Conservation (phyloP, 176 grass and related monocot genomes). For the Hyparrhenia diplandra region DNA sequence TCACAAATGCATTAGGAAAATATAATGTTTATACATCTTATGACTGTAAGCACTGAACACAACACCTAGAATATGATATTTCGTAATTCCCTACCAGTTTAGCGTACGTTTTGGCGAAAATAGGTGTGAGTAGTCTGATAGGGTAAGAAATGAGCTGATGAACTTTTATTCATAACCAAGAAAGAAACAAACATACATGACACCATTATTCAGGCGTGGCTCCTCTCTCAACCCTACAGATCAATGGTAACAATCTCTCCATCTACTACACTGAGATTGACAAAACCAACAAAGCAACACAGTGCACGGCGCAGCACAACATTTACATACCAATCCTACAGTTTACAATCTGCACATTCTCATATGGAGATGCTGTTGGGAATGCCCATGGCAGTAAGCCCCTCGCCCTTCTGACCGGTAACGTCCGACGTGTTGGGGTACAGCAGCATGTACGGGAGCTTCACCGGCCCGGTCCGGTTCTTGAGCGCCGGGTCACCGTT, state of each 20-base stretch:
- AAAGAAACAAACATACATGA: neutral
- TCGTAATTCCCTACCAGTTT: no score
- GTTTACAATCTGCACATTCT: neutral
- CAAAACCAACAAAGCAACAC: neutral
- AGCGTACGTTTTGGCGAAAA: no score
- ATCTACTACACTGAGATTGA: neutral
- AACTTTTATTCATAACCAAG: neutral
- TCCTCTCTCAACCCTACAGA: neutral
- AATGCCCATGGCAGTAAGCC: conserved; percentile 60
- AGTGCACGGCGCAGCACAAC: no score
- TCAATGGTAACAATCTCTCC: neutral
- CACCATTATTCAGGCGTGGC: neutral
- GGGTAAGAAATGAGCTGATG: neutral
- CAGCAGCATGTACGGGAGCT: conserved; percentile 67
- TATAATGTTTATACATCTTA: no score
- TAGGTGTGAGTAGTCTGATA: neutral
- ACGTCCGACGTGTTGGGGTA: conserved; percentile 71
- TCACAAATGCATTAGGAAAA: no score
- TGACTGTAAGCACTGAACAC: no score
- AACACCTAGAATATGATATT: no score
- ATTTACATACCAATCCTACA: neutral
- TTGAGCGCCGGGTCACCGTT: conserved; percentile 39
- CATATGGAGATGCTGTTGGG: conserved; percentile 81
- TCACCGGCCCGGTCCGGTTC: conserved; percentile 66
- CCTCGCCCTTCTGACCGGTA: conserved; percentile 20